Percentiles rank a stretch among this genome's conserved stretches.
Evolutionary conservation across 257 asterid species (phyloP).

Genomic region (Solanum paucissectum): DNA sequence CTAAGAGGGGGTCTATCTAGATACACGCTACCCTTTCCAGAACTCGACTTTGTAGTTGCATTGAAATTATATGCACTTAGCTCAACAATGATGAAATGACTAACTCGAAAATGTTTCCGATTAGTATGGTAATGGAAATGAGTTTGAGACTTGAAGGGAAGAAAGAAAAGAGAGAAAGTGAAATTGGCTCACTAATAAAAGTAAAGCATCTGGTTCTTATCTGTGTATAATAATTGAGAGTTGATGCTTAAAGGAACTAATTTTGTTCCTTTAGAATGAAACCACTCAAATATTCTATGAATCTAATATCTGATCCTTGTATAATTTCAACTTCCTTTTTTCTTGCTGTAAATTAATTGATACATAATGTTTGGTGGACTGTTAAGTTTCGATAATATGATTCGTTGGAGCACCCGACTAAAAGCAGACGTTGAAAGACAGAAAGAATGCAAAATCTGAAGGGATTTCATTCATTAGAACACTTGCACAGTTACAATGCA

Average conservation of each 20-base stretch:
- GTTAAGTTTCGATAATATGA: not conserved
- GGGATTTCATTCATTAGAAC: conserved; percentile 16
- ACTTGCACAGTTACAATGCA: not conserved
- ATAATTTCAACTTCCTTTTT: not conserved
- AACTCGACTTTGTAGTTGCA: not conserved
- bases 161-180: conserved; percentile 9
- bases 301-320: conserved; percentile 15
- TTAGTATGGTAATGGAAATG: not conserved
- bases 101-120: not conserved
- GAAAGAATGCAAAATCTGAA: not conserved
- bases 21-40: not conserved
- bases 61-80: not conserved
- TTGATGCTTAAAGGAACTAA: conserved; percentile 20
- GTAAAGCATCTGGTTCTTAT: conserved; percentile 51
- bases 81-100: not conserved
- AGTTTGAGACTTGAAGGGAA: not conserved
- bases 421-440: not conserved
- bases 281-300: conserved; percentile 14
- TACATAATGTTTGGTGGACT: not conserved
- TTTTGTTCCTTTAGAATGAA: conserved; percentile 1
- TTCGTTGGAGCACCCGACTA: not conserved
- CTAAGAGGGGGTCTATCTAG: not conserved
- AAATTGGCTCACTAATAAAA: conserved; percentile 12
- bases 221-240: conserved; percentile 19
- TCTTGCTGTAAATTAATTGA: not conserved